Evolutionary conservation across 1,139 yeast species (phyloP), one percentile per base, ranked within the genome.

Genomic region (Suhomyces bolitotheri): DNA sequence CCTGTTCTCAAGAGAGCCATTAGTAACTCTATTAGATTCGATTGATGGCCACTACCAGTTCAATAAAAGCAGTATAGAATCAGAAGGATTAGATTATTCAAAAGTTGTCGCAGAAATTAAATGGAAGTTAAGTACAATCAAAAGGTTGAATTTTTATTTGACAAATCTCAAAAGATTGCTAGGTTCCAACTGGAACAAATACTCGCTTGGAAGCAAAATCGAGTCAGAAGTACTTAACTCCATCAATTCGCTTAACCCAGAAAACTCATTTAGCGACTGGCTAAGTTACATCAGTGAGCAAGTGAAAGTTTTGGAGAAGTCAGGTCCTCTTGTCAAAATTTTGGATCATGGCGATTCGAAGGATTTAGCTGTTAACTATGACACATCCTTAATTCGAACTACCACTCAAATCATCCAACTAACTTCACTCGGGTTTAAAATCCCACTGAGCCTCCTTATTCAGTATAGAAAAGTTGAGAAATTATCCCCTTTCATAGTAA

Each of bases 161-260:
- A 28, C 22, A 0, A 47, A 45, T 24, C 43, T 66, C 9, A 40
- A 45, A 5, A 40, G 32, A n/a, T 38, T 68, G 2, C 66, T 90
- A 8, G 96, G 97, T 0, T 52, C 65, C 10, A 83, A 81, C 20
- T 90, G 97, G 97, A 66, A 64, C 32, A 70, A 76, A 27, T 86
- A 82, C 47, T 79, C 90, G 0, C 81, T 82, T 32, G 97, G 96
- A 0, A 74, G 71, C 35, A 76, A 73, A 43, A 73, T 90, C 1
- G 66, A 71, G 11, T 56, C 67, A 2, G 86, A 79, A 40, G 68
- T 79, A 11, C 50, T 54, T 1, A 58, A 64, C 1, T 64, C 84
- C 29, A 51, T 67, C 12, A 59, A 66, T 15, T 73, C 68, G 30
- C 60, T 80, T 9, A 66, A 80, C 34, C 57, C 79, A 0, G 59